Base-by-base conservation (phyloP, 164 flowering plant genomes). In the Vitis labrusca region DNA sequence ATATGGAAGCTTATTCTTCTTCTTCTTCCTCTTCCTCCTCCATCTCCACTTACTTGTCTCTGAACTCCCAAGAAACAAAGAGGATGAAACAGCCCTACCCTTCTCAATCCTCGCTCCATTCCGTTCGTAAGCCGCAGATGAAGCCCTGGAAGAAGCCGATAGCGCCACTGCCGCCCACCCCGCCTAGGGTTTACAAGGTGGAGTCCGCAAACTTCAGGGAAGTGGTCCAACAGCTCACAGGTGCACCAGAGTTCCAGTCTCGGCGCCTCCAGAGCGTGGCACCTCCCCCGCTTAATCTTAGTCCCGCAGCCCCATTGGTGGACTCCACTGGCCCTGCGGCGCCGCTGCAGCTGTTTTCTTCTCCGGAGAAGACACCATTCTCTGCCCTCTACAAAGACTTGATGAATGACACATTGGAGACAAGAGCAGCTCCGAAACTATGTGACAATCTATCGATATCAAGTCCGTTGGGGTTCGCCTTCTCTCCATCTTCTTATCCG, bases 191-290 rank as follows among this genome's bases (percentile, higher is more conserved):
- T 3, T 83, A 80, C 75, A 68, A 67, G 48, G 83, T 80, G 2
- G 77, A 76, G 2, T 67, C 80, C 9, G 15, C 58, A 2, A 72
- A 83, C 70, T 78, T 80, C 78, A 52, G 72, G 47, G 78, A 80
- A 8, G 61, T 83, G 23, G 85, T 83, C 3, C 85, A 83, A 65
- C 72, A 67, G 70, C 76, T 83, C 29, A 83, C 85, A 1, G 79
- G 82, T 11, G 73, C 76, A 8, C 65, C 77, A 0, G 70, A 60
- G 71, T 47, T 49, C 53, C 64, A 62, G 70, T 3, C 75, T 11
- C 73, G 51, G 48, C 70, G 77, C 5, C 69, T 80, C 3, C 79
- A 67, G 30, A 69, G 64, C n/a, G 67, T 65, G 63, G 76, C 76
- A 3, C 84, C 79, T 44, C 68, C 77, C 1, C 84, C 79, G 8